Percentiles rank a stretch among this genome's conserved stretches.
Evolutionary conservation across 257 asterid genomes (phyloP).

Genomic region (Gentiana macrophylla): DNA sequence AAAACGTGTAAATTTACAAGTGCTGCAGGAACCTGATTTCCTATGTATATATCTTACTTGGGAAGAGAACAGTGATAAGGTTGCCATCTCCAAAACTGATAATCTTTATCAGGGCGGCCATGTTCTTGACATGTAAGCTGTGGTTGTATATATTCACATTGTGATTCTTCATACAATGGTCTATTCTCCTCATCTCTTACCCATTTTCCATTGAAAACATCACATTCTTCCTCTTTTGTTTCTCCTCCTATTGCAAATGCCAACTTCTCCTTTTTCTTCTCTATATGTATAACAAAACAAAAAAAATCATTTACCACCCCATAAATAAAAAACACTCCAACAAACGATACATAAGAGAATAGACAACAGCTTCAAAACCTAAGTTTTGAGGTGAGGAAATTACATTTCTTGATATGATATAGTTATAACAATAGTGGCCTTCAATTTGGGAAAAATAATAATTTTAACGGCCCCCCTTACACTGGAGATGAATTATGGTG

Average conservation of each 20-base stretch:
- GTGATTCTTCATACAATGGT: constrained; percentile 71
- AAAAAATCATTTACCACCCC: not conserved
- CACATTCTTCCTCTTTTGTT: constrained; percentile 42
- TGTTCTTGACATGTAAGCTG: constrained; percentile 84
- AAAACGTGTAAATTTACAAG: too few species aligned
- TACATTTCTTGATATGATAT: too few species aligned
- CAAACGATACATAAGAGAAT: not conserved
- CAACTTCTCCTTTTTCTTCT: constrained; percentile 55
- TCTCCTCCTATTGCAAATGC: constrained; percentile 58
- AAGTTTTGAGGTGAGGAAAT: too few species aligned
- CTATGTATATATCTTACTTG: constrained; percentile 25
- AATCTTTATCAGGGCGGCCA: constrained; percentile 80
- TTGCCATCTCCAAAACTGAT: constrained; percentile 90
- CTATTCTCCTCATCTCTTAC: constrained; percentile 52
- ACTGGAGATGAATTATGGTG: too few species aligned
- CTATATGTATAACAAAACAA: constrained; percentile 33
- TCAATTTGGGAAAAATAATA: too few species aligned
- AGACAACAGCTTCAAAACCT: not conserved
- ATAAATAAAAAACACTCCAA: not conserved
- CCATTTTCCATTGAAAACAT: constrained; percentile 73
- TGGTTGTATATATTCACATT: constrained; percentile 90
- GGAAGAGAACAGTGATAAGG: constrained; percentile 77
- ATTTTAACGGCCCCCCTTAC: too few species aligned
- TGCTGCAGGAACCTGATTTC: too few species aligned
- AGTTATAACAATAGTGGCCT: too few species aligned